Conservation (phyloP, 169 alveolate species). For the Ichthyophthirius multifiliis region DNA sequence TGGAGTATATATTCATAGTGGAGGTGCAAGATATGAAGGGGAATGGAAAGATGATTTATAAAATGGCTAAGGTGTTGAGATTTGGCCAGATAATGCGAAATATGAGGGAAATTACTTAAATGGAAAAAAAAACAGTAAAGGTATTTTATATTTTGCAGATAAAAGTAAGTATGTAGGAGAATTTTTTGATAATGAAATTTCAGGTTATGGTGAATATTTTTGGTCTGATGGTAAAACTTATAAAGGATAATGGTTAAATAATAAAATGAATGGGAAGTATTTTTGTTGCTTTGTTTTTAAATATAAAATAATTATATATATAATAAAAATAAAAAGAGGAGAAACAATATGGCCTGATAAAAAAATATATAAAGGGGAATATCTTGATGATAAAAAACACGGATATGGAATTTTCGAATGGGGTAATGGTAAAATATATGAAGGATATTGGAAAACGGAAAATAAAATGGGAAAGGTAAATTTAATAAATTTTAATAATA, state of each 20-base stretch:
- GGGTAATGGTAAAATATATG: constrained; percentile 34
- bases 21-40: constrained; percentile 95
- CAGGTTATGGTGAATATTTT: constrained; percentile 57
- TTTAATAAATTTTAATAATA: no score
- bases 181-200: constrained; percentile 50
- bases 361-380: constrained; percentile 32
- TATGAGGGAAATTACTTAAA: constrained; percentile 71
- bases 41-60: constrained; percentile 94
- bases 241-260: constrained; percentile 62
- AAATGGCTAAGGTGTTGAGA: constrained; percentile 93
- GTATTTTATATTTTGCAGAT: constrained; percentile 56
- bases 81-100: constrained; percentile 78
- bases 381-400: constrained; percentile 44
- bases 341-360: constrained; percentile 45
- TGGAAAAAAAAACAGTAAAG: constrained; percentile 70
- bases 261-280: constrained; percentile 71
- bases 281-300: no score
- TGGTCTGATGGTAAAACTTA: constrained; percentile 68
- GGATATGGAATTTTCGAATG: constrained; percentile 46
- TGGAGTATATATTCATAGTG: constrained; percentile 91
- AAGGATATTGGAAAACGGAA: constrained; percentile 46
- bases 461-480: constrained; percentile 34
- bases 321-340: constrained; percentile 25
- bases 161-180: constrained; percentile 59
- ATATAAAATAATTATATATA: background rate